Percentiles rank a stretch among this genome's conserved stretches.
Evolutionary conservation across 2,329 filamentous ascomycete genomes (phyloP).

Genomic region (Zymoseptoria pseudotritici): DNA sequence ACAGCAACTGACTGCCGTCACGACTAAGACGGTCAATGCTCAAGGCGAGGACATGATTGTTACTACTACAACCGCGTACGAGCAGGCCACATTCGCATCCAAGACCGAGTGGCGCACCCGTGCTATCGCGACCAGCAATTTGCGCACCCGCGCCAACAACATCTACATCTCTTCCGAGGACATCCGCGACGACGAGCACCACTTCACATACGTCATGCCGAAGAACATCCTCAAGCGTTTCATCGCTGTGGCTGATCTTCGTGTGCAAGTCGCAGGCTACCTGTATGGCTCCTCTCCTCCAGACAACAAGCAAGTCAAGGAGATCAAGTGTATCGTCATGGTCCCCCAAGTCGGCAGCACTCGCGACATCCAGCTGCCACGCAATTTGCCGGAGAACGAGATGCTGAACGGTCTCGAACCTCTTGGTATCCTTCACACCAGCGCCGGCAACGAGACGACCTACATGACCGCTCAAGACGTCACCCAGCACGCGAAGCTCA

Average conservation of each 20-base stretch:
- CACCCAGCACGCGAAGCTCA: constrained; percentile 84
- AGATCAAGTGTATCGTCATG: constrained; percentile 94
- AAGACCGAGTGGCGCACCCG: constrained; percentile 98
- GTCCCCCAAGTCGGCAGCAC: constrained; percentile 92
- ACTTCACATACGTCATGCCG: constrained; percentile 94
- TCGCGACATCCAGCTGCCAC: constrained; percentile 82
- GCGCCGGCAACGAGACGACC: constrained; percentile 85
- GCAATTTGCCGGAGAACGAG: constrained; percentile 85
- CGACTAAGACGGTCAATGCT: constrained; percentile 95
- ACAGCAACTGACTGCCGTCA: constrained; percentile 90
- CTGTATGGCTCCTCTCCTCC: constrained; percentile 87
- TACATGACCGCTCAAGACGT: constrained; percentile 97
- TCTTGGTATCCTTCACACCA: constrained; percentile 88
- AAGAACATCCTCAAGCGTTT: constrained; percentile 98
- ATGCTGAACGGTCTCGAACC: constrained; percentile 81
- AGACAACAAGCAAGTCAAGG: constrained; percentile 95
- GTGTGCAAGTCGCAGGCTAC: constrained; percentile 93
- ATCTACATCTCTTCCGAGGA: constrained; percentile 98
- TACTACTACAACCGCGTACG: constrained; percentile 94
- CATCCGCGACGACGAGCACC: constrained; percentile 79
- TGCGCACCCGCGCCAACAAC: constrained; percentile 90
- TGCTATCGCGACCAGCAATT: constrained; percentile 91
- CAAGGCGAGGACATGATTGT: constrained; percentile 97
- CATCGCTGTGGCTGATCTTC: constrained; percentile 92
- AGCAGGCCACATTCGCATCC: constrained; percentile 94